Conservation (phyloP, 345 rosid genomes). For the Arabis alpina region DNA sequence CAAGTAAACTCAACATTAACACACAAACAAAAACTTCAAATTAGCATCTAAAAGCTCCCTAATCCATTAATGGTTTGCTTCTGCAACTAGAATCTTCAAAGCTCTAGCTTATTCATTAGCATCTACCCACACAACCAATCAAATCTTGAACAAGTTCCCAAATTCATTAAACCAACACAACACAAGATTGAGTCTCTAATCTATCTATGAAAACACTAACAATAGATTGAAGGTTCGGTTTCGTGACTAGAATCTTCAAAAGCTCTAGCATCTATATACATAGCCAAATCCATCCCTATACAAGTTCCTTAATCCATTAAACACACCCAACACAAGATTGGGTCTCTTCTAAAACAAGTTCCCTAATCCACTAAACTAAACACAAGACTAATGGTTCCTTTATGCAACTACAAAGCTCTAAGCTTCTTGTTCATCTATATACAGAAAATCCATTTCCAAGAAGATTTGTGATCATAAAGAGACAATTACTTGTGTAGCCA, state of each 20-base stretch:
- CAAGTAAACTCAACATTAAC: background rate
- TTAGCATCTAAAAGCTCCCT: background rate
- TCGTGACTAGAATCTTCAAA: conserved; percentile 16
- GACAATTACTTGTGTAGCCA: conserved; percentile 75
- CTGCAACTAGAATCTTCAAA: conserved; percentile 13
- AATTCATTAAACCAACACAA: no score
- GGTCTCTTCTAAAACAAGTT: background rate
- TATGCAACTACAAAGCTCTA: conserved; percentile 1
- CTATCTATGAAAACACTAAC: no score
- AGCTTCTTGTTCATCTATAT: no score
- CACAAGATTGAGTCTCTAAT: no score
- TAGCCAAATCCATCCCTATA: background rate
- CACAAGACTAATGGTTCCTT: background rate
- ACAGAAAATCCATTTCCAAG: no score
- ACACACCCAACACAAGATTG: background rate
- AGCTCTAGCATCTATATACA: conserved; percentile 8
- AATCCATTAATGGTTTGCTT: background rate
- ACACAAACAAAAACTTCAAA: background rate
- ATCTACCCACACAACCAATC: no score
- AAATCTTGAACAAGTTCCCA: no score
- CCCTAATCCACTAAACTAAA: background rate
- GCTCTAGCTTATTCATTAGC: no score
- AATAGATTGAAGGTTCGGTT: no score
- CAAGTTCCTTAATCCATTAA: conserved; percentile 1
- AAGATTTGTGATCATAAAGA: conserved; percentile 1